phyloP scores from a whole-genome alignment of 257 asterid species.

The Solanum tacnaense region DNA sequence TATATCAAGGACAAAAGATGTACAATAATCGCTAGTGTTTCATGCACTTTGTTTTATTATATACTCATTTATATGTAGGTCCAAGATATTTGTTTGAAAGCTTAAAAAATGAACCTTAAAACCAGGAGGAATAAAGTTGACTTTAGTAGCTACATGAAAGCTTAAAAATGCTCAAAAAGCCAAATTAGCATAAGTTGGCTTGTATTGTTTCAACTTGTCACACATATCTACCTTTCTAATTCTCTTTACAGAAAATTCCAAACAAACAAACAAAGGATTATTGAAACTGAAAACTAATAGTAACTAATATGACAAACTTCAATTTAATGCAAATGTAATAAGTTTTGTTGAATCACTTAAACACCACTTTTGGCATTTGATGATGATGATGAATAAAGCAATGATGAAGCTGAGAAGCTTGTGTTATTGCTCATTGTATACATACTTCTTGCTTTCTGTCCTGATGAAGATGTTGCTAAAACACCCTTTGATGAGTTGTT shows the following conservation, averaged over 20 bases:
- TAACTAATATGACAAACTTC: not conserved
- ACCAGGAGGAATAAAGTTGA: constrained; percentile 1
- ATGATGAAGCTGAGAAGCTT: constrained; percentile 33
- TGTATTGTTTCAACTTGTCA: not conserved
- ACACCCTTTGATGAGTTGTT: constrained; percentile 1
- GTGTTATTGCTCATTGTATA: constrained; percentile 19
- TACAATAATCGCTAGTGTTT: not conserved
- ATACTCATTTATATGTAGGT: not conserved
- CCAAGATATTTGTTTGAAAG: too few species aligned
- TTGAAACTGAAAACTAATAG: not conserved
- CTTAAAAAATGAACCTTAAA: not conserved
- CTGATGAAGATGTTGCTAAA: constrained; percentile 24
- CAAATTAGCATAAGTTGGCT: constrained; percentile 1
- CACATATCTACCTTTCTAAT: not conserved
- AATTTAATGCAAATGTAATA: not conserved
- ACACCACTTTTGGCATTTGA: constrained; percentile 17
- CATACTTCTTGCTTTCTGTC: constrained; percentile 8
- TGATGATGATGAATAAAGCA: constrained; percentile 27
- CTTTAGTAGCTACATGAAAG: not conserved
- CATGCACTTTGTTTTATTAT: not conserved
- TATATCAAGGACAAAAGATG: not conserved
- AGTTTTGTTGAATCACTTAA: not conserved
- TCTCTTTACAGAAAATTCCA: not conserved
- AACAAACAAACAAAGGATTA: not conserved
- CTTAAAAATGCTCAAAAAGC: not conserved